phyloP scores from a whole-genome alignment of 768 basidiomycete genomes.

The Termitomyces sp. region DNA sequence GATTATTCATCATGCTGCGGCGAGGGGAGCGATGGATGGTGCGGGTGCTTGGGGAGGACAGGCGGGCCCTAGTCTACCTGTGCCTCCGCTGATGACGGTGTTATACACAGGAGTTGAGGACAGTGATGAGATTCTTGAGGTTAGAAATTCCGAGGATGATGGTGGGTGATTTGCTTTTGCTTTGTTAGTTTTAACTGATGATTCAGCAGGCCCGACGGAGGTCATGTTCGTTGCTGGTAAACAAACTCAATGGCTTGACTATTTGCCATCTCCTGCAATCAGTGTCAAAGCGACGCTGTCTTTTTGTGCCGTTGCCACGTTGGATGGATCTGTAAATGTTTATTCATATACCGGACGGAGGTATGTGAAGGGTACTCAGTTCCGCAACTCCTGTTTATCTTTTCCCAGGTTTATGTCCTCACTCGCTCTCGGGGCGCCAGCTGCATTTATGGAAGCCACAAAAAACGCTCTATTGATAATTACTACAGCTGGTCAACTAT shows the following conservation, averaged over 20 bases:
- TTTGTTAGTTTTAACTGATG: not conserved
- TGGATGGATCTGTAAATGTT: slow-evolving; percentile 79
- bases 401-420: slow-evolving; percentile 69
- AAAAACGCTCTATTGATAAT: slow-evolving; percentile 68
- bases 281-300: slow-evolving; percentile 57
- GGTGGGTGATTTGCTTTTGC: slow-evolving; percentile 36
- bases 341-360: slow-evolving; percentile 84
- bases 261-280: slow-evolving; percentile 72
- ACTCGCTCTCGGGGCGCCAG: slow-evolving; percentile 68
- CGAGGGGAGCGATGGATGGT: slow-evolving; percentile 12
- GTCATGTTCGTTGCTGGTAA: slow-evolving; percentile 62
- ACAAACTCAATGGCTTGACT: slow-evolving; percentile 88
- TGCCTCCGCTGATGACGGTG: slow-evolving; percentile 61
- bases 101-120: slow-evolving; percentile 63
- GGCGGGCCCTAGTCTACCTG: slow-evolving; percentile 40
- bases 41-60: slow-evolving; percentile 21
- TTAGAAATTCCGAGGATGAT: slow-evolving; percentile 67
- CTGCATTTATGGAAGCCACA: slow-evolving; percentile 64
- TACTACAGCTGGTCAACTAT: slow-evolving; percentile 69
- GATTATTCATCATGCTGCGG: slow-evolving; percentile 30
- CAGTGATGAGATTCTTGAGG: slow-evolving; percentile 71
- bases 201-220: slow-evolving; percentile 56
- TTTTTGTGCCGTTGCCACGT: slow-evolving; percentile 76
- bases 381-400: not conserved
- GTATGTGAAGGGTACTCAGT: slow-evolving; percentile 34